Percentiles rank a stretch among this genome's conserved stretches.
phyloP scores from a whole-genome alignment of 2,329 filamentous ascomycete genomes.

The Ophiostoma angusticollis region DNA sequence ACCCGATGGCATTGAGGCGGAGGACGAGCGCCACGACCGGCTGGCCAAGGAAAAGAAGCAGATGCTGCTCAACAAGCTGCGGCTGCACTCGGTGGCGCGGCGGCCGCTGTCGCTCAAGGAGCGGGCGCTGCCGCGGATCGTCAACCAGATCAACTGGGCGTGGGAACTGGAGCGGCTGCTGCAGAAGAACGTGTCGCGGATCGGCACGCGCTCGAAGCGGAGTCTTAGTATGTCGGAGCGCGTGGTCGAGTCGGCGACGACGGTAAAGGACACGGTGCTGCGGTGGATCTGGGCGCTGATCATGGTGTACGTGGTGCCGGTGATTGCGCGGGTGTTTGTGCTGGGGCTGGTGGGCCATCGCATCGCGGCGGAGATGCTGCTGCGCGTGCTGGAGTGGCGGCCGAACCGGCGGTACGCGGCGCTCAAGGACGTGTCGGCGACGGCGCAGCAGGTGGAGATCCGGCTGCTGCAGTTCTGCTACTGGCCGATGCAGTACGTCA shows the following conservation, averaged over 20 bases:
- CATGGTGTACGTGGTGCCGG: constrained; percentile 63
- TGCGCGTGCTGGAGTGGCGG: constrained; percentile 75
- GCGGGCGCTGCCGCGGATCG: constrained; percentile 62
- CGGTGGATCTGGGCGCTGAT: constrained; percentile 58
- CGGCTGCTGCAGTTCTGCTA: constrained; percentile 96
- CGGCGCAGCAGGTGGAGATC: constrained; percentile 94
- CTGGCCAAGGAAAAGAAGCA: constrained; percentile 45
- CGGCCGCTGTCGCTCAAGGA: constrained; percentile 72
- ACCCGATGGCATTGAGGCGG: constrained; percentile 50
- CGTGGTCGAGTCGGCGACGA: constrained; percentile 84
- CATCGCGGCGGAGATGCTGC: constrained; percentile 63
- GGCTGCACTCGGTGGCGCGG: constrained; percentile 71
- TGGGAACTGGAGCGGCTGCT: constrained; percentile 77
- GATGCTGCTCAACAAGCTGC: constrained; percentile 71
- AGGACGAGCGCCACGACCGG: constrained; percentile 54
- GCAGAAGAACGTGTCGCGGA: constrained; percentile 77
- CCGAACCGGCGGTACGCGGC: constrained; percentile 66
- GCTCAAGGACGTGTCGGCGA: constrained; percentile 89
- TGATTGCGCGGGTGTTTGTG: constrained; percentile 62
- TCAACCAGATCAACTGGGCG: constrained; percentile 93
- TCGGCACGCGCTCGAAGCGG: constrained; percentile 69
- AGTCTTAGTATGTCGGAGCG: constrained; percentile 86
- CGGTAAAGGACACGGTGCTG: constrained; percentile 64
- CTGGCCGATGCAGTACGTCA: constrained; percentile 94
- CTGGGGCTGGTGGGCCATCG: constrained; percentile 68